phyloP scores from a whole-genome alignment of 2,329 filamentous ascomycete genomes.

The Didymella pinodella region DNA sequence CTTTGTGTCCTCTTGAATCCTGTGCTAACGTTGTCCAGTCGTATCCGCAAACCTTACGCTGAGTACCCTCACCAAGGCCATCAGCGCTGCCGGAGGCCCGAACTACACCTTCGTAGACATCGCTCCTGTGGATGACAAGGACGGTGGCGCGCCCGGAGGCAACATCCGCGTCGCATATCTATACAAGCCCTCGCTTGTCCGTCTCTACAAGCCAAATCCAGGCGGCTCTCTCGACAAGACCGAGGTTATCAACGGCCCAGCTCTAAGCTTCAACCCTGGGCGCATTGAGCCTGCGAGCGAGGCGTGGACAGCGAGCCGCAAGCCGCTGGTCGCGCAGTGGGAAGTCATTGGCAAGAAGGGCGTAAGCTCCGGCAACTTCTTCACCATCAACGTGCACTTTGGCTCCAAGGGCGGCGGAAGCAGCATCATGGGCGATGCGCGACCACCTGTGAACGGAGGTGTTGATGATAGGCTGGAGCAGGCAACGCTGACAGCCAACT shows the following conservation, averaged over 20 bases:
- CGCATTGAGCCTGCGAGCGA: constrained; percentile 68
- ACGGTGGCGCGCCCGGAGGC: constrained; percentile 73
- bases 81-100: constrained; percentile 59
- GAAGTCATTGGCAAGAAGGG: constrained; percentile 62
- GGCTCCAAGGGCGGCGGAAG: constrained; percentile 71
- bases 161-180: constrained; percentile 77
- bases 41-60: constrained; percentile 67
- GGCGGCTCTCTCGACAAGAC: constrained; percentile 65
- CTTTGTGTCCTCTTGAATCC: background rate
- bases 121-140: constrained; percentile 65
- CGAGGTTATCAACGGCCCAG: constrained; percentile 64
- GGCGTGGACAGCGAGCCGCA: constrained; percentile 69
- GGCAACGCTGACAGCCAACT: constrained; percentile 63
- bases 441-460: constrained; percentile 72
- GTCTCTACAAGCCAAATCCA: constrained; percentile 66
- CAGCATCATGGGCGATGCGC: constrained; percentile 69
- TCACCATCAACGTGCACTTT: constrained; percentile 76
- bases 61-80: constrained; percentile 61
- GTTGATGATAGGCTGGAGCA: constrained; percentile 66
- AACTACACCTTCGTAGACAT: constrained; percentile 68
- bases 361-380: constrained; percentile 59
- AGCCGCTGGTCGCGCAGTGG: constrained; percentile 73
- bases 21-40: constrained; percentile 34
- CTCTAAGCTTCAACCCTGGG: constrained; percentile 73
- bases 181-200: constrained; percentile 68